Conservation (phyloP, 257 asterid species). For the Solanum boliviense region DNA sequence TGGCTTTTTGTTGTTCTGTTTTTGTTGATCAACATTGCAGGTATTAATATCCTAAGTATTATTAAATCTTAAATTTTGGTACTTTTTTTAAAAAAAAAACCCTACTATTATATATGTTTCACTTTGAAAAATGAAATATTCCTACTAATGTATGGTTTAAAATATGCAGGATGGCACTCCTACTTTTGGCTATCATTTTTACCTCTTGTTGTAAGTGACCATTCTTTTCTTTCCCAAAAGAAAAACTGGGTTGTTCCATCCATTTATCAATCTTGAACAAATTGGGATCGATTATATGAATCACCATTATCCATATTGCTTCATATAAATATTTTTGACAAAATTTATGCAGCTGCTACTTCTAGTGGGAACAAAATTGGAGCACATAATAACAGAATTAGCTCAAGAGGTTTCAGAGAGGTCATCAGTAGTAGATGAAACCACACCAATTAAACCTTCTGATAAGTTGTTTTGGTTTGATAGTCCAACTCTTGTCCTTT, state of each 20-base stretch:
- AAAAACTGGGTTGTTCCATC: not conserved
- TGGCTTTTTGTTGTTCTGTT: constrained; percentile 83
- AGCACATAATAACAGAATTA: constrained; percentile 65
- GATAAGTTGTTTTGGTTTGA: constrained; percentile 84
- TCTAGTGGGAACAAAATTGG: constrained; percentile 77
- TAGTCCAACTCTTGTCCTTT: constrained; percentile 50
- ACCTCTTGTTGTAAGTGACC: constrained; percentile 55
- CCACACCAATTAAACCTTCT: constrained; percentile 39
- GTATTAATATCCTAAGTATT: constrained; percentile 16
- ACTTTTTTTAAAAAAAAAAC: no score
- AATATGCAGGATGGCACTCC: constrained; percentile 78
- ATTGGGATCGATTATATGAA: not conserved
- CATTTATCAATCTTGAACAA: not conserved
- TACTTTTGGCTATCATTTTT: constrained; percentile 86
- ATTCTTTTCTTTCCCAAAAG: not conserved
- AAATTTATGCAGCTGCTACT: constrained; percentile 48
- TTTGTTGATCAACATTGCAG: constrained; percentile 69
- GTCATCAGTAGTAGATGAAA: constrained; percentile 11
- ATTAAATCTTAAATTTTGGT: not conserved
- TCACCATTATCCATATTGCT: not conserved
- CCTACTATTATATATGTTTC: not conserved
- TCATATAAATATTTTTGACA: not conserved
- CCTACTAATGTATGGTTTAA: not conserved
- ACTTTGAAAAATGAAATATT: not conserved
- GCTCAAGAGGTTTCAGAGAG: constrained; percentile 45